Conservation (phyloP, 345 rosid genomes). For the Hevea brasiliensis region DNA sequence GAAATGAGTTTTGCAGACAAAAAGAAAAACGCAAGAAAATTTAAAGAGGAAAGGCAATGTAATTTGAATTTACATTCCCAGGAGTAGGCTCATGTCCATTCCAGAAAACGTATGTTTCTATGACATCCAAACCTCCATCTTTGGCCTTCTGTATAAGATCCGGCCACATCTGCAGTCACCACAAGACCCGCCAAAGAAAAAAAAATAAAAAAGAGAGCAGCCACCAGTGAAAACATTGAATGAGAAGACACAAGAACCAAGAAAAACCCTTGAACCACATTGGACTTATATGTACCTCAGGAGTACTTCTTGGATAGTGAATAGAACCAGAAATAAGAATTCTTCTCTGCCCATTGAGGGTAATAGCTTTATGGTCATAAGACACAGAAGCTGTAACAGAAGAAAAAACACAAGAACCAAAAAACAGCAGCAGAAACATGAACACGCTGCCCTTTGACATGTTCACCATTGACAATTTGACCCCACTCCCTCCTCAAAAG, state of each 20-base stretch:
- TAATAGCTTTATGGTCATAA: constrained; percentile 62
- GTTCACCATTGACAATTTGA: too few relatives aligned
- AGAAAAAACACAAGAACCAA: constrained; percentile 38
- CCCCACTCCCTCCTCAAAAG: background rate
- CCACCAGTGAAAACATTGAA: constrained; percentile 12
- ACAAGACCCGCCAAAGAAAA: background rate
- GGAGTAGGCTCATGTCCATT: constrained; percentile 95
- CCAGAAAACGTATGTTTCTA: constrained; percentile 94
- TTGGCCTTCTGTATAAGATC: constrained; percentile 90
- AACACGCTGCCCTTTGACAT: constrained; percentile 15
- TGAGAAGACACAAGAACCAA: constrained; percentile 8
- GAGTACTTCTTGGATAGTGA: constrained; percentile 67
- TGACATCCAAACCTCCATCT: constrained; percentile 92
- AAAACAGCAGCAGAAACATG: constrained; percentile 19
- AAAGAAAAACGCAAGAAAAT: background rate
- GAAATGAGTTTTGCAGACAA: background rate
- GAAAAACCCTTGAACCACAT: constrained; percentile 23
- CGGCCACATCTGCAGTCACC: constrained; percentile 84
- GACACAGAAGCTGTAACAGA: constrained; percentile 52
- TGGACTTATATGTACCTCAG: constrained; percentile 53
- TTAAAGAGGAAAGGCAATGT: background rate
- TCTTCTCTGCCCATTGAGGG: constrained; percentile 50
- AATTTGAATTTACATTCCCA: constrained; percentile 54
- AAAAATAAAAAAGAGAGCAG: background rate
- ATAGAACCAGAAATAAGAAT: constrained; percentile 63